A percentile compares a stretch with the other conserved stretches of the same genome.
Evolutionary conservation across 345 rosid species (phyloP).

Genomic region (Boechera stricta): DNA sequence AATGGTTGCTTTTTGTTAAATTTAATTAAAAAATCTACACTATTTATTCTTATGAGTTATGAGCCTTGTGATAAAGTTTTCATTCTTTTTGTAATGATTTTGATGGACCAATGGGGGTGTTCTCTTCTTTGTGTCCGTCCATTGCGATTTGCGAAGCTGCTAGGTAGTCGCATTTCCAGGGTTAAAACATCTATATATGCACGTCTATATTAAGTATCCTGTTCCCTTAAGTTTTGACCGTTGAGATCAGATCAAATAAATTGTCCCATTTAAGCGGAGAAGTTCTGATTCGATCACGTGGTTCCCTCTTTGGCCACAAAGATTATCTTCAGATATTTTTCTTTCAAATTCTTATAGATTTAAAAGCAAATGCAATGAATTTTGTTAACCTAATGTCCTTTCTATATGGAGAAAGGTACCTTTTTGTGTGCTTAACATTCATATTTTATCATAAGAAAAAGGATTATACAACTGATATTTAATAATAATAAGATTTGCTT

Average conservation of each 20-base stretch:
- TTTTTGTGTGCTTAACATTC: neutral
- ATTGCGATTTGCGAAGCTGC: neutral
- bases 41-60: too few species aligned
- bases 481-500: neutral
- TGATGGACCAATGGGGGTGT: neutral
- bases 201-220: slow-evolving; percentile 23
- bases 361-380: neutral
- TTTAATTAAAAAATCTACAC: neutral
- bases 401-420: slow-evolving; percentile 1
- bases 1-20: neutral
- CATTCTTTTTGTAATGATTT: neutral
- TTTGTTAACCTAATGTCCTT: neutral
- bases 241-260: neutral
- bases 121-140: slow-evolving; percentile 11
- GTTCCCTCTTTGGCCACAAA: neutral
- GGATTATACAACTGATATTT: neutral
- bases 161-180: neutral
- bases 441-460: neutral
- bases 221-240: slow-evolving; percentile 6
- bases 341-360: neutral
- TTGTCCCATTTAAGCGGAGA: neutral
- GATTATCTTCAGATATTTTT: neutral
- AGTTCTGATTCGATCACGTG: slow-evolving; percentile 26
- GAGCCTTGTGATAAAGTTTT: neutral
- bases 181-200: neutral